phyloP scores from a whole-genome alignment of 78 protist genomes.

The Speleostelium caveatum region DNA sequence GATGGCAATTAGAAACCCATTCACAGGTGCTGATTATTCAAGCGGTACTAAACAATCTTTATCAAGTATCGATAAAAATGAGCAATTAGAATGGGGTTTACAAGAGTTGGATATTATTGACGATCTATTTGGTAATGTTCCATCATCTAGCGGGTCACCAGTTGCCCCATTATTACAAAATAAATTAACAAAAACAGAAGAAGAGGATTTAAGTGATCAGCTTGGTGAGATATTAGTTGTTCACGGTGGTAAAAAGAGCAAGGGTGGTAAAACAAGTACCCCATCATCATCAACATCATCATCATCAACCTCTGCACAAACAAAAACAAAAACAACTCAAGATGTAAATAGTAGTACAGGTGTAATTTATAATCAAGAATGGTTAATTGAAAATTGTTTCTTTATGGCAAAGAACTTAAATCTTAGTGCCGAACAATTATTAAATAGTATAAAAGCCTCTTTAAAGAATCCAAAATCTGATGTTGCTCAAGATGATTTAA shows the following conservation, averaged over 20 bases:
- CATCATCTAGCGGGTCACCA: no score
- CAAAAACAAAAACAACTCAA: background rate
- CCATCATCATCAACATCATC: background rate
- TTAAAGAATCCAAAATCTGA: slow-evolving; percentile 8
- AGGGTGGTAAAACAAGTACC: background rate
- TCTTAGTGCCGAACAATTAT: slow-evolving; percentile 16
- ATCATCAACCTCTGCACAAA: background rate
- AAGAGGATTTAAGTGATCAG: background rate
- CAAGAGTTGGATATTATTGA: slow-evolving; percentile 7
- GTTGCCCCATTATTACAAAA: background rate
- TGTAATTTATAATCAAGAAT: background rate
- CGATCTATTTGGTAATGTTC: slow-evolving; percentile 29
- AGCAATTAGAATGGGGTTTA: slow-evolving; percentile 48
- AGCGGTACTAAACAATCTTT: slow-evolving; percentile 5
- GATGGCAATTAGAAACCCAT: slow-evolving; percentile 24
- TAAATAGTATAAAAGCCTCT: background rate
- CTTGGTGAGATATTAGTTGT: background rate
- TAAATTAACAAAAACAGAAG: background rate
- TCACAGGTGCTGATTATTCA: background rate
- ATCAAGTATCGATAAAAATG: slow-evolving; percentile 26
- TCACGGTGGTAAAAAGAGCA: slow-evolving; percentile 17
- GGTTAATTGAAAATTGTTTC: slow-evolving; percentile 48
- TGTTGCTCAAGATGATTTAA: slow-evolving; percentile 43
- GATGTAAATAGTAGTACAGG: no score
- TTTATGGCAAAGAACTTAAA: slow-evolving; percentile 3